These are phyloP conservation scores for Trametes gibbosa DNA, from an alignment of 768 basidiomycete genomes.

Conservation along the genomic window DNA sequence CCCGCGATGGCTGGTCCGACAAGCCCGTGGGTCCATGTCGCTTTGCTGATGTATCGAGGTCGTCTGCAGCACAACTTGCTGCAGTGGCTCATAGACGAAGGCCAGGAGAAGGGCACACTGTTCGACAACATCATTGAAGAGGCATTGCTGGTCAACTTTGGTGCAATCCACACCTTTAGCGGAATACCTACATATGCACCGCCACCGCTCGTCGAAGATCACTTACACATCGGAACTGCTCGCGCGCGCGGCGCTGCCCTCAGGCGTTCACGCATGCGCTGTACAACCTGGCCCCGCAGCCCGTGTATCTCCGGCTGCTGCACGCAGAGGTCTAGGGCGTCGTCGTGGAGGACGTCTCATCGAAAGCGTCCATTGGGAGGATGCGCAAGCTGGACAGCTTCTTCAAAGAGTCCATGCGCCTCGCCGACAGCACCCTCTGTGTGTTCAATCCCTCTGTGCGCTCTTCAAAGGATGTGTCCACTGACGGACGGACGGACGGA, in stretches of 20 bases:
- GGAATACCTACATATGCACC: slow-evolving; percentile 29
- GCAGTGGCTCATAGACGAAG: slow-evolving; percentile 39
- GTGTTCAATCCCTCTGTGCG: background rate
- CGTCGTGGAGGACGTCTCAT: slow-evolving; percentile 35
- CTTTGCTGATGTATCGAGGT: background rate
- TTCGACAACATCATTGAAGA: slow-evolving; percentile 19
- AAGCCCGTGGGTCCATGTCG: slow-evolving; percentile 12
- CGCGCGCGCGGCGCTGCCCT: background rate
- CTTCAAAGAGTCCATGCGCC: slow-evolving; percentile 42
- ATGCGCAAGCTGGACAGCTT: slow-evolving; percentile 51
- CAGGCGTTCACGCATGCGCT: slow-evolving; percentile 32
- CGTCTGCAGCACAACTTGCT: slow-evolving; percentile 42
- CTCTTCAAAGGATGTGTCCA: background rate
- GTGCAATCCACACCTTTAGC: slow-evolving; percentile 40
- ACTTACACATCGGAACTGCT: background rate
- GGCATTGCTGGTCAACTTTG: slow-evolving; percentile 41
- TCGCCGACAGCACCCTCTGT: slow-evolving; percentile 21
- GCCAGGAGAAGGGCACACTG: slow-evolving; percentile 13
- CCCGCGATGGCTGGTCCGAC: slow-evolving; percentile 15
- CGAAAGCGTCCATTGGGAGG: slow-evolving; percentile 38
- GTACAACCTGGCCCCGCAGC: slow-evolving; percentile 29
- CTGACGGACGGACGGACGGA: too few species aligned
- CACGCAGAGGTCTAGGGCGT: slow-evolving; percentile 30
- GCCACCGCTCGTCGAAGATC: too few species aligned
- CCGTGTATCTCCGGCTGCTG: slow-evolving; percentile 29